Base-by-base conservation (phyloP, 805 yeast genomes). In the Zygosaccharomyces rouxii region DNA sequence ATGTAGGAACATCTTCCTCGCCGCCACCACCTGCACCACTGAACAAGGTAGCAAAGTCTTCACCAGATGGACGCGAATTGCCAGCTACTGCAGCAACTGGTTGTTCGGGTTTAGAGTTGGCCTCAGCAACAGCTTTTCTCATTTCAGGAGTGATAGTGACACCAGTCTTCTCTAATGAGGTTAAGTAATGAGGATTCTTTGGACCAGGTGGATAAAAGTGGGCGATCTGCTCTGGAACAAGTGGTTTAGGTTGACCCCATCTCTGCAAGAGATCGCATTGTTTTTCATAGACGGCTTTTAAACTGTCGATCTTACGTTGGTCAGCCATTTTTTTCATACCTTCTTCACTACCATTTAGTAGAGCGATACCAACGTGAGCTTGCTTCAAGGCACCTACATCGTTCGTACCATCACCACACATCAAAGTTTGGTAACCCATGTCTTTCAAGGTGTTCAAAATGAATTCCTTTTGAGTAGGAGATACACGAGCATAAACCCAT, bases 321-420 rank as follows among this genome's bases (percentile, higher is more conserved):
- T 92, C 97, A 46, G 85, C 88, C 50, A 90, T 79, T 70, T 89
- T 88, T 71, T 86, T 86, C 81, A 94, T 75, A 41, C 96, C 86
- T 46, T 88, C 97, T 64, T 87, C 96, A 48, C 99, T 90, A 71
- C 98, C 99, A 63, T 94, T 94, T 67, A 94, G 77, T 58, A 94
- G 74, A n/a, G 99, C 99, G 66, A 94, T 87, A 75, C 99, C 99
- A 63, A 94, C 85, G 64, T 94, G 96, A 2, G 99, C 98, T 73
- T 94, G 98, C 69, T 94, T 94, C 71, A 94, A 79, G 47, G 99
- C 99, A 70, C 99, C 99, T 44, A 94, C 99, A 75, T 94, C 99
- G 66, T 94, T 94, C n/a, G 99, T 94, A 71, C 99, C 99, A 71
- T 94, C 99, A 76, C 99, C 99, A 71, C 99, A 94, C 99, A 94